A percentile compares a stretch with the other conserved stretches of the same genome.
These are phyloP conservation scores for Nemania abortiva DNA, from an alignment of 2,329 filamentous ascomycete species.

Conservation along the genomic window DNA sequence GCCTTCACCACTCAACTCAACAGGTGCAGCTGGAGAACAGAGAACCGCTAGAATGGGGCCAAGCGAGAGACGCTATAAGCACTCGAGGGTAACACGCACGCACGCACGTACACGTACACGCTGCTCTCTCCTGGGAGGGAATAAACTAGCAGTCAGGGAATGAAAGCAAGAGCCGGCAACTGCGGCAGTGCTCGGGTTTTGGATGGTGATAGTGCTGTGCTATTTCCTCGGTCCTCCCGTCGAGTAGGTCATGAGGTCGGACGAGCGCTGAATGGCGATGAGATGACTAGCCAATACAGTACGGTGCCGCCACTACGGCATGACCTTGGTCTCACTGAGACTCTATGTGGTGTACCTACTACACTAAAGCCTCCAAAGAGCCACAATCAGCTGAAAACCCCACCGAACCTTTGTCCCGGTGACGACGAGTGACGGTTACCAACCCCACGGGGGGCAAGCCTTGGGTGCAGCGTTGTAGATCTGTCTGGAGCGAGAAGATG, in stretches of 20 bases:
- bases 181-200: slow-evolving; percentile 33
- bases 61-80: slow-evolving; percentile 26
- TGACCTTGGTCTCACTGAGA: slow-evolving; percentile 21
- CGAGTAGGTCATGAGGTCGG: slow-evolving; percentile 24
- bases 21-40: not conserved
- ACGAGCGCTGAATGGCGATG: slow-evolving; percentile 14
- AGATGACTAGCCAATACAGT: slow-evolving; percentile 13
- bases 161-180: slow-evolving; percentile 24
- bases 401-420: slow-evolving; percentile 26
- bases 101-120: slow-evolving; percentile 12
- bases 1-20: slow-evolving; percentile 3
- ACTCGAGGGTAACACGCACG: slow-evolving; percentile 16
- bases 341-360: not conserved
- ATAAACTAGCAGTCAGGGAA: slow-evolving; percentile 22
- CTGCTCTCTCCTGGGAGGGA: slow-evolving; percentile 17
- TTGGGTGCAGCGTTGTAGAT: slow-evolving; percentile 27
- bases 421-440: slow-evolving; percentile 33
- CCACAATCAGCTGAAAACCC: slow-evolving; percentile 20
- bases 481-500: slow-evolving; percentile 36
- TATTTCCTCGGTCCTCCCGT: slow-evolving; percentile 29
- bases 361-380: not conserved
- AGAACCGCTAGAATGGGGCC: not conserved
- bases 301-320: slow-evolving; percentile 6
- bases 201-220: slow-evolving; percentile 13
- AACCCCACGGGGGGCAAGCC: slow-evolving; percentile 42